Percentiles rank a stretch among this genome's conserved stretches.
Conservation (phyloP, 2,329 filamentous ascomycete species). For the Diaporthe nobilis region DNA sequence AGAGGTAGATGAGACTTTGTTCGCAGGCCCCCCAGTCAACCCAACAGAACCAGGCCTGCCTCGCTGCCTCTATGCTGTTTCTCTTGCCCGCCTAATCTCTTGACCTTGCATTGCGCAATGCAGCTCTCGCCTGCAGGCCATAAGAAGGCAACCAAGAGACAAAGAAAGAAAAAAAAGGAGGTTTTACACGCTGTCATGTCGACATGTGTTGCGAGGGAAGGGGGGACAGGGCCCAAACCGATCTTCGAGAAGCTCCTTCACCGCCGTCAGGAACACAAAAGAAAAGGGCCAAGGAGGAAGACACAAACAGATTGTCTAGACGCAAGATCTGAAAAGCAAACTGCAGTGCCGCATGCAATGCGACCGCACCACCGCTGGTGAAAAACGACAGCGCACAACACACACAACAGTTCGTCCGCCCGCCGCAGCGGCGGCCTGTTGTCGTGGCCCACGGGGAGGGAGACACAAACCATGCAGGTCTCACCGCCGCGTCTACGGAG, state of each 20-base stretch:
- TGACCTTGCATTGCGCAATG: constrained; percentile 12
- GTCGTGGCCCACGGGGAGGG: neutral
- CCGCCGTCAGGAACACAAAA: constrained; percentile 15
- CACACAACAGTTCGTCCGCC: constrained; percentile 24
- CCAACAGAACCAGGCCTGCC: constrained; percentile 16
- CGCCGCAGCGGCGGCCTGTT: constrained; percentile 9
- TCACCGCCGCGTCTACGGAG: constrained; percentile 18
- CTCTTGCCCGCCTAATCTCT: constrained; percentile 3
- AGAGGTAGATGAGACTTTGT: constrained; percentile 11
- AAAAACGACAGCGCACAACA: constrained; percentile 27
- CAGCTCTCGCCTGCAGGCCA: neutral
- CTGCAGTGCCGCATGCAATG: constrained; percentile 10
- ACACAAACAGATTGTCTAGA: neutral
- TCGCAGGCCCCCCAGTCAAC: neutral
- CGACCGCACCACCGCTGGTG: constrained; percentile 29
- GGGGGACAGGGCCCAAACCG: neutral
- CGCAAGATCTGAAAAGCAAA: constrained; percentile 34
- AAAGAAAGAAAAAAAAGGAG: neutral
- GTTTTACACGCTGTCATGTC: neutral
- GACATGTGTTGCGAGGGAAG: neutral
- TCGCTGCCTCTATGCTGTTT: neutral
- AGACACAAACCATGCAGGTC: constrained; percentile 12
- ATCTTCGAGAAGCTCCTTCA: constrained; percentile 28
- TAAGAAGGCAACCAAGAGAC: neutral
- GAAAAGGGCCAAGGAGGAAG: neutral